Evolutionary conservation across 169 alveolate genomes (phyloP).

Genomic region (Cardiosporidium cionae): DNA sequence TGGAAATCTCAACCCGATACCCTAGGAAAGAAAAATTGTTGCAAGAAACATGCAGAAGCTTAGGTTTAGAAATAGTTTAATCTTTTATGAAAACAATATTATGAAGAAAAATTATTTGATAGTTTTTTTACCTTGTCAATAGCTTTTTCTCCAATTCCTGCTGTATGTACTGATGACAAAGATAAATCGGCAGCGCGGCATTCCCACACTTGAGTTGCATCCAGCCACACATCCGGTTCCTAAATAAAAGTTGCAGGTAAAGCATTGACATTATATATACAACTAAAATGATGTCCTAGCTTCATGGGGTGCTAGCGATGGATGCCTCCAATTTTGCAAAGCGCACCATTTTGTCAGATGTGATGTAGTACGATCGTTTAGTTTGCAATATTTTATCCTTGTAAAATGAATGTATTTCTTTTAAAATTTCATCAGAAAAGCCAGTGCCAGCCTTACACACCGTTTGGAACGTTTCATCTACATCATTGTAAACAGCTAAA

Average conservation of each 20-base stretch:
- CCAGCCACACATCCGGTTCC: slow-evolving; percentile 73
- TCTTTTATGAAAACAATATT: neutral
- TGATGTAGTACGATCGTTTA: slow-evolving; percentile 13
- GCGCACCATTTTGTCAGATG: slow-evolving; percentile 6
- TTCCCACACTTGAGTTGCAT: slow-evolving; percentile 93
- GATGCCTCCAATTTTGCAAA: neutral
- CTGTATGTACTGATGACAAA: slow-evolving; percentile 92
- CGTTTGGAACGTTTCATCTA: slow-evolving; percentile 84
- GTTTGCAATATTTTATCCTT: neutral
- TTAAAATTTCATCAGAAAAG: slow-evolving; percentile 83
- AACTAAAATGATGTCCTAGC: neutral
- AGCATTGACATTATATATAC: neutral
- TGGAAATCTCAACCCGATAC: slow-evolving; percentile 96
- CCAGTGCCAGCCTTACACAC: slow-evolving; percentile 95
- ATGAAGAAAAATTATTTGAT: neutral
- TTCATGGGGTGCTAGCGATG: too few relatives aligned
- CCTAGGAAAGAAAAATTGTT: slow-evolving; percentile 49
- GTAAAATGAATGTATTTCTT: slow-evolving; percentile 7
- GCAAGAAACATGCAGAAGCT: neutral
- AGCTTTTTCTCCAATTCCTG: slow-evolving; percentile 73
- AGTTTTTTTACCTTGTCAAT: slow-evolving; percentile 26
- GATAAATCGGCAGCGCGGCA: slow-evolving; percentile 93
- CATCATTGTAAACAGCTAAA: slow-evolving; percentile 89
- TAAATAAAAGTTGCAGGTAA: neutral
- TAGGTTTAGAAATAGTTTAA: slow-evolving; percentile 7